Evolutionary conservation across 805 yeast species (phyloP).

Genomic region (Kluyveromyces aestuarii): DNA sequence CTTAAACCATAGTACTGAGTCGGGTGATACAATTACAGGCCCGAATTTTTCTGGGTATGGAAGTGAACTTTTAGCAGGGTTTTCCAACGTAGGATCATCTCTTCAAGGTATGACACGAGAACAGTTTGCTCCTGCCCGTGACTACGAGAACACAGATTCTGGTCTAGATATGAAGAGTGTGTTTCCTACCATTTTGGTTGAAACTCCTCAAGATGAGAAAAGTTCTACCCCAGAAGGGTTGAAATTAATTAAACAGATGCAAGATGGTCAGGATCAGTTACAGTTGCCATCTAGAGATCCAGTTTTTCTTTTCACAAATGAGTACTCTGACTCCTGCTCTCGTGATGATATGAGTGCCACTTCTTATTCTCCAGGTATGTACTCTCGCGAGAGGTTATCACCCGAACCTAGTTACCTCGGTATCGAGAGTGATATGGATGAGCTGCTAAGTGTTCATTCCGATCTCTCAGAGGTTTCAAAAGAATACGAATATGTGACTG

Average conservation of each 20-base stretch:
- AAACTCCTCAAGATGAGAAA: background rate
- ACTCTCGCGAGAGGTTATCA: slow-evolving; percentile 18
- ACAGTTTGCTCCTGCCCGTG: background rate
- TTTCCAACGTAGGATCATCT: background rate
- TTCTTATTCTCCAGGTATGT: slow-evolving; percentile 11
- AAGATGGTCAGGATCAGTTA: background rate
- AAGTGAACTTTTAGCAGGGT: slow-evolving; percentile 1
- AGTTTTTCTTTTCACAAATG: background rate
- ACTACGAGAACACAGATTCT: background rate
- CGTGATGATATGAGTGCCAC: background rate
- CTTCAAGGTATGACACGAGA: background rate
- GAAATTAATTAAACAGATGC: background rate
- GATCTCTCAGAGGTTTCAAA: slow-evolving; percentile 18
- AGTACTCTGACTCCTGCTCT: background rate
- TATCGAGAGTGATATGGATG: slow-evolving; percentile 22
- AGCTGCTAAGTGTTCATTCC: slow-evolving; percentile 22
- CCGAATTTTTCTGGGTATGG: background rate
- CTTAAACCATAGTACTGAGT: background rate
- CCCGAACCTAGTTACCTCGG: slow-evolving; percentile 13
- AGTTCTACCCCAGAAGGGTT: background rate
- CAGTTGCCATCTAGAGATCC: background rate
- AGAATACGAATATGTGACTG: slow-evolving; percentile 19
- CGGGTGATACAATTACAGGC: background rate
- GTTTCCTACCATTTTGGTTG: background rate
- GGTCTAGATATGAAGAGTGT: background rate